Base-by-base conservation (phyloP, 2,329 filamentous ascomycete species). In the Trichoderma gracile region DNA sequence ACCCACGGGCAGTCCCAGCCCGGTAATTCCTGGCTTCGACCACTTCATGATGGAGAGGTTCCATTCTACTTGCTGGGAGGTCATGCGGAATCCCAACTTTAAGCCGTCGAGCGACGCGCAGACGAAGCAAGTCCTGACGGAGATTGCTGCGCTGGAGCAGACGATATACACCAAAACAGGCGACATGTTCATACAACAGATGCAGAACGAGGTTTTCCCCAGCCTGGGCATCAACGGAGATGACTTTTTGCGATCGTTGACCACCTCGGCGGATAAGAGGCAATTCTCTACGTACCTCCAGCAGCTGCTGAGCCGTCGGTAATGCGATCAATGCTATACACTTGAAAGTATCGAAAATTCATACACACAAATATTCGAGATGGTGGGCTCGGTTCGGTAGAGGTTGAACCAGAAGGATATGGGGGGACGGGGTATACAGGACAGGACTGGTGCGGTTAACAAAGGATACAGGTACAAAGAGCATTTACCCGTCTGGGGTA, bases 141-240 rank as follows among this genome's bases (percentile, higher is more conserved):
- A 99, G 79, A 92, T 96, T 67, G 93, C 93, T 3, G 86, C 84
- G 3, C 79, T 99, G 65, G 93, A 99, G 77, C 92, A 95, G 77
- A 89, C 86, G 42, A 95, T 99, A 67, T 94, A 97, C 74, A 84
- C 86, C 69, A 98, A 98, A 80, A 94, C 92, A 14, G 95, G 95
- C 27, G 86, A 90, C 58, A 83, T 86, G 63, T 98, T 97, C 74
- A 83, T 94, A 25, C 83, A 85, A 66, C 84, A 90, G 71, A 77
- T 94, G 53, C 86, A 87, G 69, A 79, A 81, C 17, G 80, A 81
- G 2, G 83, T 93, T 64, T 86, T 93, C 69, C 82, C 86, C 0
- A 82, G 80, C 52, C 80, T 92, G 69, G 89, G 89, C 0, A 82
- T 89, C 25, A 83, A 86, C 62, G 86, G 85, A 9, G 79, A 79